Percentiles rank a stretch among this genome's conserved stretches.
Evolutionary conservation across 176 grass and related monocot species (phyloP).

Genomic region (Oropetium thomaeum): DNA sequence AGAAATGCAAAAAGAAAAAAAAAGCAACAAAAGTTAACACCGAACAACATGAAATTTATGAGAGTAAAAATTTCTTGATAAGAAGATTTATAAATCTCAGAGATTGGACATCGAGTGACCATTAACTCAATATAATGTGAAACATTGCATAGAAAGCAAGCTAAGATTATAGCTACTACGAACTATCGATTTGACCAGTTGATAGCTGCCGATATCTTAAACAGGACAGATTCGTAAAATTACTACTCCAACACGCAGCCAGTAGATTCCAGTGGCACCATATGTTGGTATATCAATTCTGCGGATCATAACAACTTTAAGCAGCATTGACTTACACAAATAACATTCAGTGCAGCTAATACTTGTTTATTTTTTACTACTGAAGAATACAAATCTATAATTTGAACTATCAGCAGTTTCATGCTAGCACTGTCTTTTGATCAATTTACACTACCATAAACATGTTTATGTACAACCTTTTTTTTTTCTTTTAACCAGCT

Average conservation of each 20-base stretch:
- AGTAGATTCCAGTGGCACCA: neutral
- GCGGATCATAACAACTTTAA: neutral
- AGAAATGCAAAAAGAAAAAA: neutral
- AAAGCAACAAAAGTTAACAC: neutral
- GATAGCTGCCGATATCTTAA: neutral
- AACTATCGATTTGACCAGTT: neutral
- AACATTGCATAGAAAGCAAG: constrained; percentile 5
- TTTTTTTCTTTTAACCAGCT: no score
- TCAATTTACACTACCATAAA: neutral
- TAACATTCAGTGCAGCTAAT: neutral
- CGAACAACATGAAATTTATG: neutral
- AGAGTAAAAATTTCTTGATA: neutral
- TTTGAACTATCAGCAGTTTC: neutral
- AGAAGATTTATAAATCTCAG: neutral
- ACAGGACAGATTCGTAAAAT: neutral
- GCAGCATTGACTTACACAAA: neutral
- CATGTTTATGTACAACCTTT: neutral
- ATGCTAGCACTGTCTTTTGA: neutral
- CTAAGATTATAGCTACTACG: neutral
- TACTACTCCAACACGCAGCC: neutral
- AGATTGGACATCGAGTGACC: neutral
- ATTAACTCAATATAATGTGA: neutral
- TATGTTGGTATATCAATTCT: neutral
- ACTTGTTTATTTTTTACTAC: neutral
- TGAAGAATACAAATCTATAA: neutral